Percentiles rank a stretch among this genome's conserved stretches.
Evolutionary conservation across 148 eudicot genomes (phyloP).

Genomic region (Rhododendron williamsianum): DNA sequence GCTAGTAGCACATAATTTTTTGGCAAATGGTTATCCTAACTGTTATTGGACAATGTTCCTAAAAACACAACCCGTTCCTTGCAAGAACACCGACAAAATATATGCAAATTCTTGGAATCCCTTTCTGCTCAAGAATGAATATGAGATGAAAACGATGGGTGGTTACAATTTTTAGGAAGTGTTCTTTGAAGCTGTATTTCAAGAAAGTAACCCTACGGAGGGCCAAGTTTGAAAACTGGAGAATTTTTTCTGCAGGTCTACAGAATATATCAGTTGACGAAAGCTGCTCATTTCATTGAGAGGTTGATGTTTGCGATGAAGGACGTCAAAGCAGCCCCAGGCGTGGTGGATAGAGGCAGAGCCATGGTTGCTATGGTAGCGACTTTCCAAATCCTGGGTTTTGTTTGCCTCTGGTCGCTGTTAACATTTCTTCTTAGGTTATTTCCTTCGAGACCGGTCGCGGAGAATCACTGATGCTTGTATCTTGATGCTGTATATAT

Average conservation of each 20-base stretch:
- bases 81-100: no score
- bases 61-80: no score
- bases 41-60: no score
- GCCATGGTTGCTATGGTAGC: conserved; percentile 53
- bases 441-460: conserved; percentile 74
- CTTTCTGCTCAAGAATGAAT: no score
- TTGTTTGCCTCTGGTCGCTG: conserved; percentile 81
- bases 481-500: conserved; percentile 8
- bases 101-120: no score
- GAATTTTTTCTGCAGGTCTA: conserved; percentile 45
- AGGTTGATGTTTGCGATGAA: conserved; percentile 49
- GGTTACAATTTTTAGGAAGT: no score
- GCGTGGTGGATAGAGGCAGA: conserved; percentile 39
- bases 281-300: conserved; percentile 58
- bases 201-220: no score
- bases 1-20: no score
- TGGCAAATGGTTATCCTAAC: no score
- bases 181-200: no score
- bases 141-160: no score
- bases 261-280: conserved; percentile 68
- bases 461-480: conserved; percentile 49
- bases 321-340: conserved; percentile 34
- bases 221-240: neutral
- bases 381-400: conserved; percentile 57
- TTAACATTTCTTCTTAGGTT: conserved; percentile 76